Evolutionary conservation across 2,329 filamentous ascomycete species (phyloP).

Genomic region (Annulohypoxylon truncatum): DNA sequence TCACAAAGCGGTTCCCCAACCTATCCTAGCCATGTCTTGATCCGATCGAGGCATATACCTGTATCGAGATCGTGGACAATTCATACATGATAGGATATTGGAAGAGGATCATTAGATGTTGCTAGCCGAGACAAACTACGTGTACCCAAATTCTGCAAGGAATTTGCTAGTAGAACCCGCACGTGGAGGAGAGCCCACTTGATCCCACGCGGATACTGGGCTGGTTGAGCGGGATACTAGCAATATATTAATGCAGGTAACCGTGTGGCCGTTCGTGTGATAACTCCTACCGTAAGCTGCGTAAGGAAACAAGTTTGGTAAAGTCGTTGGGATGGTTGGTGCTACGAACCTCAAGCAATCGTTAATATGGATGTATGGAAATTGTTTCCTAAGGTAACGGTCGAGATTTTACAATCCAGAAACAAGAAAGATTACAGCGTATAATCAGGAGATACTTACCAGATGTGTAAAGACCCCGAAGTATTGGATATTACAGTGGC

Average conservation of each 20-base stretch:
- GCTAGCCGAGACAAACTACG: slow-evolving; percentile 29
- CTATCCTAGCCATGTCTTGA: slow-evolving; percentile 10
- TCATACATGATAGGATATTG: neutral
- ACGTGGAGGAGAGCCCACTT: slow-evolving; percentile 29
- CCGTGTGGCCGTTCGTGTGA: slow-evolving; percentile 12
- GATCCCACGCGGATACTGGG: slow-evolving; percentile 19
- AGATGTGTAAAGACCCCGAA: neutral
- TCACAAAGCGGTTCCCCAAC: slow-evolving; percentile 20
- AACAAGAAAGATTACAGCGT: neutral
- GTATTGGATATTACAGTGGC: slow-evolving; percentile 11
- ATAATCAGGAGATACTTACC: slow-evolving; percentile 1
- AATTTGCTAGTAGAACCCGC: slow-evolving; percentile 25
- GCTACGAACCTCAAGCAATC: neutral
- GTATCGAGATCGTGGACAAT: slow-evolving; percentile 4
- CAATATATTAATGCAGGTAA: slow-evolving; percentile 7
- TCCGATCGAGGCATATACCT: slow-evolving; percentile 23
- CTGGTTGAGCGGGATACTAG: neutral
- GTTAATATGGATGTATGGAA: neutral
- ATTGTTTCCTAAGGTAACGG: neutral
- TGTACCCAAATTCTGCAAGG: slow-evolving; percentile 23
- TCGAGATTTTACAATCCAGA: neutral
- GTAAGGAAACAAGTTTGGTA: neutral
- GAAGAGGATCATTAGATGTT: slow-evolving; percentile 9
- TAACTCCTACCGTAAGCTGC: neutral
- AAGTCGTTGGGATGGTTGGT: neutral